phyloP scores from a whole-genome alignment of 306 rosid species.

The Glycine soja region DNA sequence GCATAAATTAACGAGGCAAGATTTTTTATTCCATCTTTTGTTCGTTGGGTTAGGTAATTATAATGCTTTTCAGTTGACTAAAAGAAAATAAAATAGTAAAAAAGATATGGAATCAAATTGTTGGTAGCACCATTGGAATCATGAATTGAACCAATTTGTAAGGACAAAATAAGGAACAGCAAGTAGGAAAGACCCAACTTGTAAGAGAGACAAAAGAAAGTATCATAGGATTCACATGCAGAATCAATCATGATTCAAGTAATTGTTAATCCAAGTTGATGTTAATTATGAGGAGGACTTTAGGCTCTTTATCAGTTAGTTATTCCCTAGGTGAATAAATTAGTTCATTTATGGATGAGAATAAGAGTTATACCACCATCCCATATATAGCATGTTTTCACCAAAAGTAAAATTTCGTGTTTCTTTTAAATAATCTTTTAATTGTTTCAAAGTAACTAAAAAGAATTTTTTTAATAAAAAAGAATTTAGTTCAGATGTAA shows the following conservation, averaged over 20 bases:
- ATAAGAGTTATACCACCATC: too few relatives aligned
- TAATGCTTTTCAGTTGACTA: background rate
- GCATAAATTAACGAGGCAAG: background rate
- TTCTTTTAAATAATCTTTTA: too few relatives aligned
- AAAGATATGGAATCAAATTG: background rate
- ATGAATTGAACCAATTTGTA: slow-evolving; percentile 31
- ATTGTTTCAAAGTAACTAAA: too few relatives aligned
- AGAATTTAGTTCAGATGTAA: too few relatives aligned
- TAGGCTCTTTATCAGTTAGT: background rate
- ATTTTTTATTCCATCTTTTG: background rate
- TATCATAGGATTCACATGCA: slow-evolving; percentile 15
- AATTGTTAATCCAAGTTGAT: slow-evolving; percentile 39
- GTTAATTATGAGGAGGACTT: background rate
- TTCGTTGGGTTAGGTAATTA: background rate
- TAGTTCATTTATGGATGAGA: background rate
- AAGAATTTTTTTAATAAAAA: too few relatives aligned
- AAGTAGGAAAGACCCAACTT: slow-evolving; percentile 38
- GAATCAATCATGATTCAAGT: slow-evolving; percentile 38
- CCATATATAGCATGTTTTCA: too few relatives aligned
- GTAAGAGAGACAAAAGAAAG: slow-evolving; percentile 40
- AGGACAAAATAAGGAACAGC: slow-evolving; percentile 39
- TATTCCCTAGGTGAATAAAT: slow-evolving; percentile 1
- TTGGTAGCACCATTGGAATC: slow-evolving; percentile 12
- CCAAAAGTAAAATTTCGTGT: too few relatives aligned
- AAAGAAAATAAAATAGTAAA: background rate